Conservation (phyloP, 2,329 filamentous ascomycete species). For the Dactylellina sp. region DNA sequence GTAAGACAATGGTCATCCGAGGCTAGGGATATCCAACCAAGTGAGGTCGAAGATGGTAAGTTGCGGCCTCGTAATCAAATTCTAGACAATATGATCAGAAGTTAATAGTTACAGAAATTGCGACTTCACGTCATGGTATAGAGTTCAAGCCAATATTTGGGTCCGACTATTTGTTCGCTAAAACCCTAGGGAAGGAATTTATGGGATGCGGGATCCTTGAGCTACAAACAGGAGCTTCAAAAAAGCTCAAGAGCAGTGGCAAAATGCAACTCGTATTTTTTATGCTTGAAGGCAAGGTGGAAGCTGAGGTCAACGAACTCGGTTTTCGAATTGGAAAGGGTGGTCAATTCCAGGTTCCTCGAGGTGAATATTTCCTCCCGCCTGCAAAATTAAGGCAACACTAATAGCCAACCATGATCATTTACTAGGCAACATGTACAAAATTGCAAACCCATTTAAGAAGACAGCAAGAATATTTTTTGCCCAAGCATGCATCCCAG, state of each 20-base stretch:
- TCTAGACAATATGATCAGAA: not conserved
- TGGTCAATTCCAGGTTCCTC: slow-evolving; percentile 92
- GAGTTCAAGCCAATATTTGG: slow-evolving; percentile 55
- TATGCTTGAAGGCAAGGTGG: slow-evolving; percentile 83
- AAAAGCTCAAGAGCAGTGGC: slow-evolving; percentile 89
- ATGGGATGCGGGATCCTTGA: slow-evolving; percentile 92
- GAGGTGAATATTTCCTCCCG: slow-evolving; percentile 75
- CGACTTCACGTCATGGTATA: slow-evolving; percentile 44
- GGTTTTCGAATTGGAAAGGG: slow-evolving; percentile 86
- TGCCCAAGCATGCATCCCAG: slow-evolving; percentile 77
- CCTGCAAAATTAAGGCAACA: not conserved
- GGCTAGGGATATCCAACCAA: slow-evolving; percentile 32
- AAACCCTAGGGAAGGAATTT: slow-evolving; percentile 84
- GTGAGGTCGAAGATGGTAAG: slow-evolving; percentile 57
- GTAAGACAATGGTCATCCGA: slow-evolving; percentile 41
- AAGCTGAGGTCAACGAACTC: slow-evolving; percentile 80
- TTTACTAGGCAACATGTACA: slow-evolving; percentile 87
- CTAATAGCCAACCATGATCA: slow-evolving; percentile 11
- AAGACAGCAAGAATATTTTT: slow-evolving; percentile 86
- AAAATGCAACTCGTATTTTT: slow-evolving; percentile 99
- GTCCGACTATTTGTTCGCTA: slow-evolving; percentile 72
- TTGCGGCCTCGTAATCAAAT: too few relatives aligned
- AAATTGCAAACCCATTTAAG: slow-evolving; percentile 83
- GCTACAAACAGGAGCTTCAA: slow-evolving; percentile 82
- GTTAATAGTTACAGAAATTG: slow-evolving; percentile 43